Conservation (phyloP, 768 basidiomycete genomes). For the Dacryopinax spathularia region DNA sequence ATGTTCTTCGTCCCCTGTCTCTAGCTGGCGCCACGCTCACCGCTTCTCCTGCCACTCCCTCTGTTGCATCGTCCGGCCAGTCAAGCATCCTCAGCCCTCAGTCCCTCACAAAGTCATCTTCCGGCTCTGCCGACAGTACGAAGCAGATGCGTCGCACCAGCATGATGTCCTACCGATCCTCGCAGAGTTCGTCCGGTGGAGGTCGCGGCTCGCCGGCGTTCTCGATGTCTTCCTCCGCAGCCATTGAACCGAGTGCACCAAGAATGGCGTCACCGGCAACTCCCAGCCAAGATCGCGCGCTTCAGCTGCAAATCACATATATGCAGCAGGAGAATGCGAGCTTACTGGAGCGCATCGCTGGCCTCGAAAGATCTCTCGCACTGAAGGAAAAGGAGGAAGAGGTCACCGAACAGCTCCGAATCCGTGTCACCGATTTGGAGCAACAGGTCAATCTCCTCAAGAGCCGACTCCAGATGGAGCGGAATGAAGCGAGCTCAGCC, state of each 20-base stretch:
- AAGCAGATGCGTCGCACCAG: slow-evolving; percentile 1
- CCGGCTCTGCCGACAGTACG: background rate
- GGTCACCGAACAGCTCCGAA: background rate
- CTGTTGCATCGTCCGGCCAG: background rate
- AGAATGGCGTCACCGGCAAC: background rate
- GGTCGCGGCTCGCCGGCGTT: background rate
- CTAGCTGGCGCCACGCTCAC: slow-evolving; percentile 42
- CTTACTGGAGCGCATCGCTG: background rate
- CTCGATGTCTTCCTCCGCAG: background rate
- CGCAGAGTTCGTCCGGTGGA: background rate
- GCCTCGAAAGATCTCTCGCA: background rate
- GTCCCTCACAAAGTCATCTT: background rate
- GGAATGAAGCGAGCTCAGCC: background rate
- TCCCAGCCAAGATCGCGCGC: background rate
- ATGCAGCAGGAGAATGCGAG: background rate
- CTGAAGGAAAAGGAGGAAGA: background rate
- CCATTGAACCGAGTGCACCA: background rate
- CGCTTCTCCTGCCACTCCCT: slow-evolving; percentile 17
- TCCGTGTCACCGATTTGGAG: background rate
- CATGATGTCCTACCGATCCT: background rate
- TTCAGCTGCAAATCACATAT: background rate
- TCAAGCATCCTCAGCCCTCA: background rate
- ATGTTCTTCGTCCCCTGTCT: slow-evolving; percentile 54
- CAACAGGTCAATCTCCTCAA: background rate
- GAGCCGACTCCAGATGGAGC: background rate